Base-by-base conservation (phyloP, 352 stramenopile genomes). In the Discostella stelligera region DNA sequence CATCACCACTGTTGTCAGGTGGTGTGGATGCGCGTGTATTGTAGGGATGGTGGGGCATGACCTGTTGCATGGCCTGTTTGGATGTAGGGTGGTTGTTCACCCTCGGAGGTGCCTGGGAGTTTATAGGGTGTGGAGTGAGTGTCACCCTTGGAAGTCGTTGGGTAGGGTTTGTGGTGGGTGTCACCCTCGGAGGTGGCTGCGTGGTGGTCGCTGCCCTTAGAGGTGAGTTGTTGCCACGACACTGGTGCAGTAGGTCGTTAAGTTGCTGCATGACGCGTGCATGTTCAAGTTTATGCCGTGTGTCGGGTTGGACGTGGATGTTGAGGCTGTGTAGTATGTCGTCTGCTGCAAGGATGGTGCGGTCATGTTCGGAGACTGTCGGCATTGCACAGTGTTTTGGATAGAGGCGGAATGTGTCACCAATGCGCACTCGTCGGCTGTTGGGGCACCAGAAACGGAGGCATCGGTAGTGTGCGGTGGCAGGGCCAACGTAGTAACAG, bases 401-500 rank as follows among this genome's bases (percentile, higher is more conserved):
- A 21, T 73, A 70, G n/a, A 70, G 68, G 3, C 49, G n/a, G 30
- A 68, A 56, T 6, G 61, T 70, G 61, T 77, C 60, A 20, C 14
- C 1, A 27, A 67, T 73, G 21, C 52, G 70, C 3, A 32, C 54
- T 13, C 18, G 7, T 16, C 52, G 41, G 8, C 60, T 77, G 11
- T 58, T 21, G 1, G 50, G 46, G 23, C 72, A 58, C 8, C 20
- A 74, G 37, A 68, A 53, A 11, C 18, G 16, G 16, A 58, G 64
- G 48, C 61, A 79, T 20, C 77, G 59, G 37, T 84, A 84, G 37
- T 63, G 30, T 30, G 80, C 52, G 1, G 73, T 27, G 5, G 71
- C 77, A 7, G 72, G 60, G 9, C 71, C 77, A 14, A 77, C 14
- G 55, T 84, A 84, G 54, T 66, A 80, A 8, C 39, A 64, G 48